Percentiles rank a stretch among this genome's conserved stretches.
phyloP scores from a whole-genome alignment of 352 stramenopile genomes.

The Pythium volutum region DNA sequence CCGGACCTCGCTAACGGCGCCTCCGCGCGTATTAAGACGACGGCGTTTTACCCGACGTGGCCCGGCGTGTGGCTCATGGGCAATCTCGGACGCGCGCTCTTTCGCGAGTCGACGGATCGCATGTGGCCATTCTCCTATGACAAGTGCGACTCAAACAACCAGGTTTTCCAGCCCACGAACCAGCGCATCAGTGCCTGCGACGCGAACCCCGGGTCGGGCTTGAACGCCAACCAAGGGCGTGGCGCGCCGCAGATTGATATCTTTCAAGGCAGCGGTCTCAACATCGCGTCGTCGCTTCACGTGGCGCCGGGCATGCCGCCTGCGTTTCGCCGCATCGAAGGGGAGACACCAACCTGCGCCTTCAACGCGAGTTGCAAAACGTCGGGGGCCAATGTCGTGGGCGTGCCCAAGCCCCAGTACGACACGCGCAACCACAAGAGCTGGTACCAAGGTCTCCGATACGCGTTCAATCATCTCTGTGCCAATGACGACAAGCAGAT shows the following conservation, averaged over 20 bases:
- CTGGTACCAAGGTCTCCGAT: conserved; percentile 40
- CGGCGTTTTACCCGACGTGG: conserved; percentile 64
- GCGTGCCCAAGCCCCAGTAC: conserved; percentile 26
- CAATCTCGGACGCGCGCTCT: conserved; percentile 90
- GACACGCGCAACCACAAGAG: conserved; percentile 22
- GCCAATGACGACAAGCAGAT: conserved; percentile 10
- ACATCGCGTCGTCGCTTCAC: conserved; percentile 83
- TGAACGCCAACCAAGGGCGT: conserved; percentile 83
- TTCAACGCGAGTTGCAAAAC: conserved; percentile 19
- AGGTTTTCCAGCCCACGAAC: conserved; percentile 36
- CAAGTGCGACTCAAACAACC: conserved; percentile 63
- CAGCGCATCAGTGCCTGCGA: conserved; percentile 86
- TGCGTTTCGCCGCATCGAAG: conserved; percentile 29
- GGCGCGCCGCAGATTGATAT: conserved; percentile 94
- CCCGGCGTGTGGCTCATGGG: conserved; percentile 93
- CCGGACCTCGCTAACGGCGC: conserved; percentile 17
- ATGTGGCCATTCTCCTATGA: conserved; percentile 94
- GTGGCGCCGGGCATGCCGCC: conserved; percentile 49
- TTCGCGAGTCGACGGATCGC: conserved; percentile 81
- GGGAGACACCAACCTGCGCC: conserved; percentile 15
- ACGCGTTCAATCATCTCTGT: conserved; percentile 36
- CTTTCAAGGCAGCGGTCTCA: conserved; percentile 67
- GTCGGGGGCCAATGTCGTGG: conserved; percentile 21
- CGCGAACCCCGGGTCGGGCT: conserved; percentile 76
- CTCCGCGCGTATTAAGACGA: neutral